phyloP scores from a whole-genome alignment of 345 rosid species.

The Ceriops decandra region DNA sequence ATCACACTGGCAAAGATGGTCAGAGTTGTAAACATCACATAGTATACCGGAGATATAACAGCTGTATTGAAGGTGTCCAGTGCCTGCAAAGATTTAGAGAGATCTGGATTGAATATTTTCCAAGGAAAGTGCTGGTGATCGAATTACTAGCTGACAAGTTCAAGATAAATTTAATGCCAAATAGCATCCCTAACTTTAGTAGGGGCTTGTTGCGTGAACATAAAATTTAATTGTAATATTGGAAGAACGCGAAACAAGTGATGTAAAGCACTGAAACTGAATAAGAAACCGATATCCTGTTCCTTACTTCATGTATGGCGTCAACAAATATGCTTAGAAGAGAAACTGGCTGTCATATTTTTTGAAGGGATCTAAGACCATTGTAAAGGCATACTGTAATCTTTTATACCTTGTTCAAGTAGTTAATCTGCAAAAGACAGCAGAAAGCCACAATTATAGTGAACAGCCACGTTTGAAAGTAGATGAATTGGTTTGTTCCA shows the following conservation, averaged over 20 bases:
- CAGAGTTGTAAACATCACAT: conserved; percentile 80
- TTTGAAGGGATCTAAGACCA: conserved; percentile 12
- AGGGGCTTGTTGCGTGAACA: background rate
- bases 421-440: conserved; percentile 68
- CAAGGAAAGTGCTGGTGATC: conserved; percentile 31
- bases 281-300: too few relatives aligned
- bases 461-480: conserved; percentile 72
- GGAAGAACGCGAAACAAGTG: too few relatives aligned
- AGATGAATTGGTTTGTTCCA: conserved; percentile 62
- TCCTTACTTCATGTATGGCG: conserved; percentile 14
- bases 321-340: background rate
- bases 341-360: background rate
- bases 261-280: too few relatives aligned
- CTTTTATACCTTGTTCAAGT: conserved; percentile 74
- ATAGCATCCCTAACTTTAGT: background rate
- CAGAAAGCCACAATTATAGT: conserved; percentile 44
- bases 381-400: background rate
- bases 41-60: conserved; percentile 87
- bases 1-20: conserved; percentile 93
- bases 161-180: background rate
- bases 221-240: too few relatives aligned
- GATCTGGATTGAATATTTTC: background rate
- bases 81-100: conserved; percentile 48
- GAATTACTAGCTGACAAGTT: background rate
- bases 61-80: conserved; percentile 90